These are phyloP conservation scores for Nicotiana benthamiana DNA, from an alignment of 257 asterid species.

Conservation along the genomic window DNA sequence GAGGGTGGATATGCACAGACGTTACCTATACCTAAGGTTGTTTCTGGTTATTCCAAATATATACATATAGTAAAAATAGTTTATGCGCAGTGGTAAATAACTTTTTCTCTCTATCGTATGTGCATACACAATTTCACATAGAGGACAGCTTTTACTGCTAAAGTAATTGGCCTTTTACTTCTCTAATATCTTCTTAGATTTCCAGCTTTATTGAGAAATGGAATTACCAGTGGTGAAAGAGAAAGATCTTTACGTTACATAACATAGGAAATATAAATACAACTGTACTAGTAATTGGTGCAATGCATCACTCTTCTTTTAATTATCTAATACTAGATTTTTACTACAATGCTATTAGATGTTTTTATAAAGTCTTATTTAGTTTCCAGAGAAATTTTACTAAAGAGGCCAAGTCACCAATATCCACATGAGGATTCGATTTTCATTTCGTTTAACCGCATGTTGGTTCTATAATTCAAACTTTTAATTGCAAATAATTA, in stretches of 20 bases:
- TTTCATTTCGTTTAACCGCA: not conserved
- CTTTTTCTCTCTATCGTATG: not conserved
- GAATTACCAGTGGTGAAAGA: not conserved
- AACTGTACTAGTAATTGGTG: not conserved
- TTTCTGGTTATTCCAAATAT: too few species aligned
- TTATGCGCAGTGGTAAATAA: not conserved
- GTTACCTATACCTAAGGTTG: too few species aligned
- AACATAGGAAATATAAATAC: not conserved
- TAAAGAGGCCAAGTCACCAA: too few species aligned
- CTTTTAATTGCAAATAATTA: too few species aligned
- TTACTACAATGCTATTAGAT: not conserved
- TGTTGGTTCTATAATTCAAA: too few species aligned
- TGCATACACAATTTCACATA: not conserved
- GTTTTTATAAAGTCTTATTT: too few species aligned
- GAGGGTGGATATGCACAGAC: too few species aligned
- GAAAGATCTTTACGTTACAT: not conserved
- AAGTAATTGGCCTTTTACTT: not conserved
- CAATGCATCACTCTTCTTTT: not conserved
- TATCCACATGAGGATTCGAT: not conserved
- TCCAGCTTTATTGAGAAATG: not conserved
- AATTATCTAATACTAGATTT: not conserved
- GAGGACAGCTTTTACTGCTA: not conserved
- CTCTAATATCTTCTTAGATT: not conserved
- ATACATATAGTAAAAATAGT: not conserved
- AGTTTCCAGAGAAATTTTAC: too few species aligned